phyloP scores from a whole-genome alignment of 2,329 filamentous ascomycete species.

The Alternaria tenuissima region DNA sequence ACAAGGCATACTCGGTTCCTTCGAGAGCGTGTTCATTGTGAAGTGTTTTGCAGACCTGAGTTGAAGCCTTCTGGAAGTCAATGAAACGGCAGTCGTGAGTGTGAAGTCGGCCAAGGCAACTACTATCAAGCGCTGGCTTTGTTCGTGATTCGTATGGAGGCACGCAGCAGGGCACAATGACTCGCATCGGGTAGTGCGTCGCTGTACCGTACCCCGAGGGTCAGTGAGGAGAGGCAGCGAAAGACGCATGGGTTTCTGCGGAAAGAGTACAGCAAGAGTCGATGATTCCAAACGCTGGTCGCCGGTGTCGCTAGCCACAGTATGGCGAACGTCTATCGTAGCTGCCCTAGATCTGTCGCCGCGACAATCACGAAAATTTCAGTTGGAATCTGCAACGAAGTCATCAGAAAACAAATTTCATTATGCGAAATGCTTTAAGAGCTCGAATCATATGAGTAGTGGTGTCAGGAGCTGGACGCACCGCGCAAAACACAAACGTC shows the following conservation, averaged over 20 bases:
- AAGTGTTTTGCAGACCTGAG: background rate
- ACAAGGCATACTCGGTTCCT: background rate
- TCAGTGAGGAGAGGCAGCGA: background rate
- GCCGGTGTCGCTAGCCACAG: background rate
- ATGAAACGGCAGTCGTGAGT: background rate
- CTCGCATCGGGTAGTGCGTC: background rate
- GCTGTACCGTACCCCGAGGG: background rate
- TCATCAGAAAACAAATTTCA: background rate
- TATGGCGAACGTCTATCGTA: background rate
- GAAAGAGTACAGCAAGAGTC: background rate
- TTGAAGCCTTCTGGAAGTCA: background rate
- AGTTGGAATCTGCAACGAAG: background rate
- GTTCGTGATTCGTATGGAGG: background rate
- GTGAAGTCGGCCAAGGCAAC: background rate
- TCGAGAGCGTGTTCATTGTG: background rate
- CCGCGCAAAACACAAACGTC: constrained; percentile 8
- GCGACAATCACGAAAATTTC: background rate
- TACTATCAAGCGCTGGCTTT: background rate
- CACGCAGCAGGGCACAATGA: background rate
- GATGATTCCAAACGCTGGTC: background rate
- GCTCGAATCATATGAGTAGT: background rate
- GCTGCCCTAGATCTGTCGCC: background rate
- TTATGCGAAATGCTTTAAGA: background rate
- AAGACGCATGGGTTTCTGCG: background rate
- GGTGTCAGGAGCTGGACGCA: background rate